Percentiles rank a stretch among this genome's conserved stretches.
Evolutionary conservation across 2,329 filamentous ascomycete genomes (phyloP).

Genomic region (Calycina herbarum): DNA sequence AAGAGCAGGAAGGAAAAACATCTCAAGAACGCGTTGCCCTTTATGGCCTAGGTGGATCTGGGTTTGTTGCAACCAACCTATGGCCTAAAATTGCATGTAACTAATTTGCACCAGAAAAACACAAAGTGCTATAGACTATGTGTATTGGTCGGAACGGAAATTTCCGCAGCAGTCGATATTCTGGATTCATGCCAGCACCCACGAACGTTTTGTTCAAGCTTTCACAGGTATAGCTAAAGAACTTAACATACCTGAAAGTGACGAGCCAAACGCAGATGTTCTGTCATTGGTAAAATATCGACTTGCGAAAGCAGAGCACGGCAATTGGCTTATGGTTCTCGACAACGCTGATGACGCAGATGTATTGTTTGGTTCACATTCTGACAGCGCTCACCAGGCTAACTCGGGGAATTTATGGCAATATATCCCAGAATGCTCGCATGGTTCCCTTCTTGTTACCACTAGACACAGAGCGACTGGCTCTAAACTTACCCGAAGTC

Average conservation of each 20-base stretch:
- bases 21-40: not conserved
- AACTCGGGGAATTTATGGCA: not conserved
- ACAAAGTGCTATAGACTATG: constrained; percentile 40
- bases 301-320: constrained; percentile 15
- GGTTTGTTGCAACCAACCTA: not conserved
- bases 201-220: constrained; percentile 16
- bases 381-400: too few relatives aligned
- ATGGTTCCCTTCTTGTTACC: not conserved
- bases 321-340: constrained; percentile 24
- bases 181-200: constrained; percentile 34
- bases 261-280: constrained; percentile 19
- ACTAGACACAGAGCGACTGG: not conserved
- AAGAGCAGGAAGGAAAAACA: not conserved
- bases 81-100: not conserved
- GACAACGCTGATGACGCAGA: constrained; percentile 25
- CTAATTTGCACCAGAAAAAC: constrained; percentile 31
- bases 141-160: constrained; percentile 28
- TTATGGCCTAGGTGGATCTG: not conserved
- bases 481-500: not conserved
- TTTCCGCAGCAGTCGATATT: constrained; percentile 36
- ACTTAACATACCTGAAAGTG: constrained; percentile 14
- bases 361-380: constrained; percentile 10
- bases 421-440: not conserved
- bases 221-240: constrained; percentile 19
- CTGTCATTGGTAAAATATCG: constrained; percentile 17